These are phyloP conservation scores for Catharanthus roseus DNA, from an alignment of 257 asterid genomes.

Conservation along the genomic window DNA sequence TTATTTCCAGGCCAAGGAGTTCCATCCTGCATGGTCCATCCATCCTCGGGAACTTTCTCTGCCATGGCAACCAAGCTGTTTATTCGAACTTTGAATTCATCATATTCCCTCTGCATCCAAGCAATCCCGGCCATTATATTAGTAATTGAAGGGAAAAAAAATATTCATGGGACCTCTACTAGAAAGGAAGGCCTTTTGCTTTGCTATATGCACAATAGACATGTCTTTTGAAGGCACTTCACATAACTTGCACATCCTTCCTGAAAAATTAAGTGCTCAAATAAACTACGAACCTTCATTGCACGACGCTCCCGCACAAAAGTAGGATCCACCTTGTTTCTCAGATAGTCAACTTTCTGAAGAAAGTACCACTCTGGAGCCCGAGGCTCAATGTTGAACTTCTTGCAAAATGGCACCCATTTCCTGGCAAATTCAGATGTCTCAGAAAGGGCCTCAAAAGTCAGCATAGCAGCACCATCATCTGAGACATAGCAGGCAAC, in stretches of 20 bases:
- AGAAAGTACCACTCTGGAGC: slow-evolving; percentile 96
- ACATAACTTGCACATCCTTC: background rate
- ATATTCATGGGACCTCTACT: background rate
- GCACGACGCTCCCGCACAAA: slow-evolving; percentile 98
- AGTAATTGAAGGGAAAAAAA: background rate
- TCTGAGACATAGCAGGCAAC: slow-evolving; percentile 95
- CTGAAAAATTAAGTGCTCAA: background rate
- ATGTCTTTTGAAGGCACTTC: background rate
- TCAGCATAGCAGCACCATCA: slow-evolving; percentile 99
- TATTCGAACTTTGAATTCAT: slow-evolving; percentile 80
- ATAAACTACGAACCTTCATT: slow-evolving; percentile 58
- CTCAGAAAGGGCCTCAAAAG: slow-evolving; percentile 96
- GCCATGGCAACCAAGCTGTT: slow-evolving; percentile 86
- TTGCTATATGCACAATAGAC: background rate
- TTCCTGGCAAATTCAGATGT: slow-evolving; percentile 94
- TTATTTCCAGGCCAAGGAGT: slow-evolving; percentile 97
- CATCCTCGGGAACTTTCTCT: slow-evolving; percentile 93
- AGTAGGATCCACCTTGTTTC: slow-evolving; percentile 77
- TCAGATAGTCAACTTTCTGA: slow-evolving; percentile 79
- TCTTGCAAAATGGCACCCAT: slow-evolving; percentile 98
- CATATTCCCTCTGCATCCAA: slow-evolving; percentile 77
- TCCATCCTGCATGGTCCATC: slow-evolving; percentile 99
- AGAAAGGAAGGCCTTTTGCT: background rate
- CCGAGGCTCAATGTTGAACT: slow-evolving; percentile 78
- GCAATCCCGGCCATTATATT: background rate